These are phyloP conservation scores for Cystoderma amianthinum DNA, from an alignment of 768 basidiomycete genomes.

Conservation along the genomic window DNA sequence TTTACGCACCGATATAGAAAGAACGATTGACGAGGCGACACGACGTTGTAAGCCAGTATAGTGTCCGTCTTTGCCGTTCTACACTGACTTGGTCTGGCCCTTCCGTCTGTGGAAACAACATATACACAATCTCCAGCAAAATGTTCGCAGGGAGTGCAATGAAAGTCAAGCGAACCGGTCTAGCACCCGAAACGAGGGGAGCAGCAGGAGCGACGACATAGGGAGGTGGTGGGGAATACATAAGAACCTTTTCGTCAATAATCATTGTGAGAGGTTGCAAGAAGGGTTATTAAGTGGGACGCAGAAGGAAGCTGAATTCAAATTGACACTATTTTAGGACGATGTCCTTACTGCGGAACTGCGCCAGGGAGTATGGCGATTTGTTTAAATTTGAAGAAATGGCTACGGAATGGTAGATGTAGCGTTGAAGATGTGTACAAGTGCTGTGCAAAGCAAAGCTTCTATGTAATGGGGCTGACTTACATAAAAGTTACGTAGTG, in stretches of 20 bases:
- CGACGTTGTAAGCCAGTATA: conserved; percentile 62
- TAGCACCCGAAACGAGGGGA: conserved; percentile 2
- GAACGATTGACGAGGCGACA: conserved; percentile 61
- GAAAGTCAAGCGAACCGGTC: conserved; percentile 9
- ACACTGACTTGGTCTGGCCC: conserved; percentile 29
- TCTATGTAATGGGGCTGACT: no score
- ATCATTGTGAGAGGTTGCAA: conserved; percentile 22
- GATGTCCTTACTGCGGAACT: neutral
- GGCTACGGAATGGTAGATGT: no score
- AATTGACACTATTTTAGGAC: neutral
- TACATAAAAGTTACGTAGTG: no score
- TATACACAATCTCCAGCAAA: conserved; percentile 62
- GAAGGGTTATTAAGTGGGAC: neutral
- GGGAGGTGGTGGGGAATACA: conserved; percentile 22
- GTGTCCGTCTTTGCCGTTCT: conserved; percentile 54
- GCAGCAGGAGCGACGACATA: conserved; percentile 8
- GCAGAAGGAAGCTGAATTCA: neutral
- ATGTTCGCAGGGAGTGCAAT: conserved; percentile 50
- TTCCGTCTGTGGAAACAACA: conserved; percentile 45
- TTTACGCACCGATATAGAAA: conserved; percentile 55
- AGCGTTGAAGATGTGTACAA: no score
- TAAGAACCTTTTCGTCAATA: conserved; percentile 27
- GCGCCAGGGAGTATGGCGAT: no score
- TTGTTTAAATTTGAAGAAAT: no score
- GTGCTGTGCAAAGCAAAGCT: no score